These are phyloP conservation scores for Zygosaccharomyces rouxii DNA, from an alignment of 805 yeast genomes.

Conservation along the genomic window DNA sequence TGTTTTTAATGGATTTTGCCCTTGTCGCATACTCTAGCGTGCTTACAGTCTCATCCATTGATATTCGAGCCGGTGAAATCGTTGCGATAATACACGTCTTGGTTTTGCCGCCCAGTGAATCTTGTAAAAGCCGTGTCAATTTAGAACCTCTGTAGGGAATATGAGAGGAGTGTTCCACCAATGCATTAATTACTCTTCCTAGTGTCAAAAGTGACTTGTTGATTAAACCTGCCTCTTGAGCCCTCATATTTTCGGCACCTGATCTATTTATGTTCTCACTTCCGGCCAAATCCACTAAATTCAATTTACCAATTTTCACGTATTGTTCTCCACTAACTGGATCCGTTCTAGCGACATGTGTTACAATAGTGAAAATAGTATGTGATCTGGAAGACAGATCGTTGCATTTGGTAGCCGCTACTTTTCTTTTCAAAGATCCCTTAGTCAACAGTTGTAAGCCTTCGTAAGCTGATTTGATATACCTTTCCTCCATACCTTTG, in stretches of 20 bases:
- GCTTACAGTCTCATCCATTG: constrained; percentile 70
- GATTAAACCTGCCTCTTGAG: constrained; percentile 88
- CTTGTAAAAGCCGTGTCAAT: constrained; percentile 71
- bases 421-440: constrained; percentile 62
- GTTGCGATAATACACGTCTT: constrained; percentile 82
- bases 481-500: constrained; percentile 55
- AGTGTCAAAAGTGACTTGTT: constrained; percentile 79
- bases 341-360: constrained; percentile 48
- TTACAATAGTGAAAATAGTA: constrained; percentile 68
- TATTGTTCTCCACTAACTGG: constrained; percentile 47
- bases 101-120: constrained; percentile 79
- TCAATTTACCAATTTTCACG: constrained; percentile 59
- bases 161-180: constrained; percentile 60
- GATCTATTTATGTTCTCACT: constrained; percentile 80
- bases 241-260: constrained; percentile 79
- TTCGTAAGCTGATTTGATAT: constrained; percentile 45
- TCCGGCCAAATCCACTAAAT: constrained; percentile 91
- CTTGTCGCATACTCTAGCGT: constrained; percentile 80
- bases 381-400: constrained; percentile 77
- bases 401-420: constrained; percentile 74
- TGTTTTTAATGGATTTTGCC: constrained; percentile 70
- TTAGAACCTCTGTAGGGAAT: constrained; percentile 85
- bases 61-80: constrained; percentile 68
- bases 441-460: constrained; percentile 48
- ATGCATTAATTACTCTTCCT: constrained; percentile 78